Base-by-base conservation (phyloP, 2,329 filamentous ascomycete species). In the Penicillium sp. region DNA sequence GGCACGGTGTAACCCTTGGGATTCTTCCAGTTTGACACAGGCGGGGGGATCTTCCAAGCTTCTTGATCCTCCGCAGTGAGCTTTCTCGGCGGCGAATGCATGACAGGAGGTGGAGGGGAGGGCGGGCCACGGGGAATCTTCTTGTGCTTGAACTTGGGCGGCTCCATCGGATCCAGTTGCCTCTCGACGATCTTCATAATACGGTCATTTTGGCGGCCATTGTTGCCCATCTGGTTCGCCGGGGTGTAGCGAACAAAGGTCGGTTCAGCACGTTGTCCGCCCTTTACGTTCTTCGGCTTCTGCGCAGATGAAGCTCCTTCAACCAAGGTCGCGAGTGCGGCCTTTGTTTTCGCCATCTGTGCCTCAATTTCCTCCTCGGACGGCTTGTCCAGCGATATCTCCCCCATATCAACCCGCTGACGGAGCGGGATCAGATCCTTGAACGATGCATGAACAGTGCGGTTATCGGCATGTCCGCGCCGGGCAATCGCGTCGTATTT, bases 1-100 rank as follows among this genome's bases (percentile, higher is more conserved):
- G 94, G 91, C 1, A 99, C 90, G 0, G 94, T 99, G 70, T 96
- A 99, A 66, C 94, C 94, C 78, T 97, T 97, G 1, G 93, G 90
- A 72, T 99, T 99, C 83, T 99, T 99, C 94, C 94, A 99, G 74
- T 97, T 97, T 18, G 90, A 96, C 2, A 99, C 87, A 0, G 93
- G 90, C 2, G 93, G 91, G 0, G 87, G 87, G 30, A 90, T 97
- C 68, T 87, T 91, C 94, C 94, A 99, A 55, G 90, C 90, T 73
- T 97, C 94, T 73, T 97, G 93, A 65, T 99, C 94, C 71, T 96
- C 92, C 6, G 93, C 94, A 1, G 94, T 99, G 58, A 99, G 81
- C 70, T 97, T 99, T 58, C 94, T 82, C 0, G 94, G 92, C 13
- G 94, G 94, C 2, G 91, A 96, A 72, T 96, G 92, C 85, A 99